Base-by-base conservation (phyloP, 257 asterid genomes). In the Thymus mandschuricus region DNA sequence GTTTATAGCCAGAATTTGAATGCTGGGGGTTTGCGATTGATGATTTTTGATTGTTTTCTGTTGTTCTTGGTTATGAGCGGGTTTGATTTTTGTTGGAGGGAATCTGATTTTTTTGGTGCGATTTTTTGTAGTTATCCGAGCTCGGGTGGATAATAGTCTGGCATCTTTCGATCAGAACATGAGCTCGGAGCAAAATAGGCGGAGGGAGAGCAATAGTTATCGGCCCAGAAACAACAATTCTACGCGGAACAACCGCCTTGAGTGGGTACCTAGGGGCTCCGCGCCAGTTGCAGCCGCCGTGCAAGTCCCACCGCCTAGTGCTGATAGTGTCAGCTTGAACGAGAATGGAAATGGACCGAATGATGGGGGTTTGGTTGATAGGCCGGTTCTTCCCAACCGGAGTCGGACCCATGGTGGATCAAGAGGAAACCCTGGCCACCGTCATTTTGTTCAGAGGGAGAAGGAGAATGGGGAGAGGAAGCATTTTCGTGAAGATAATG, bases 191-290 rank as follows among this genome's bases (percentile, higher is more conserved):
- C 96, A 83, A 72, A 78, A 58, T 71, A 80, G 74, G 58, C 64
- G 84, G 73, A 79, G 95, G 81, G 91, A 81, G 44, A 81, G 76
- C 82, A 80, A 38, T 46, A 64, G 65, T 67, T 84, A 74, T 50
- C 83, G 96, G 54, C 70, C 88, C 13, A 88, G 97, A 78, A 68
- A 48, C 69, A 82, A 57, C 70, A 88, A 83, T 72, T 78, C 71
- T 74, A 74, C 64, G 49, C 84, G 84, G 38, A 66, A 75, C 71
- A 71, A 82, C 85, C 89, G 87, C 4, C 89, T 86, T 33, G 84
- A 86, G 92, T 95, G 99, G 99, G 86, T 95, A 60, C 96, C 87
- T 0, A 88, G 98, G 2, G 84, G 86, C 56, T 69, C 86, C 15
- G 72, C 84, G 9, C 61, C 85, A 50, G 80, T 79, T 41, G n/a